Evolutionary conservation across 2,329 filamentous ascomycete species (phyloP).

Genomic region (Cladophialophora chaetospira): DNA sequence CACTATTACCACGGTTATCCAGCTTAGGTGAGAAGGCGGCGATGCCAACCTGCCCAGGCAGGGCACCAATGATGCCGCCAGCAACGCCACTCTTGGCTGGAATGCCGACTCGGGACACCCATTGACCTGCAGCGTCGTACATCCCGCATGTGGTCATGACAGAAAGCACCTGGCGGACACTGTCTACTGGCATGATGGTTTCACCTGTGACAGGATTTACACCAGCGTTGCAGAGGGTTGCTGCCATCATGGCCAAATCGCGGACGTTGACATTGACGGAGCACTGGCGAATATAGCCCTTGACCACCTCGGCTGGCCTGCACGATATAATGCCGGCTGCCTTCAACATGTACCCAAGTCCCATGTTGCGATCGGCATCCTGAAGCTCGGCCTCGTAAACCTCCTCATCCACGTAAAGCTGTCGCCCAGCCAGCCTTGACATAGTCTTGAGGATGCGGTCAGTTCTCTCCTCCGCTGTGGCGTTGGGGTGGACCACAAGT

Average conservation of each 20-base stretch:
- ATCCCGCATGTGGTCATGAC: conserved; percentile 25
- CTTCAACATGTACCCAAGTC: conserved; percentile 23
- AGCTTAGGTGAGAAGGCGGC: conserved; percentile 24
- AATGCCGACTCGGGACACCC: conserved; percentile 23
- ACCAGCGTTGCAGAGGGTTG: conserved; percentile 22
- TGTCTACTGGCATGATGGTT: conserved; percentile 20
- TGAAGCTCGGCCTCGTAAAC: conserved; percentile 23
- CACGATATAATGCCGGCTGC: conserved; percentile 22
- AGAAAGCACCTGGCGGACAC: conserved; percentile 24
- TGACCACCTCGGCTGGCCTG: conserved; percentile 23
- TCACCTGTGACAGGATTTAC: conserved; percentile 22
- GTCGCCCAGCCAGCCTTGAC: conserved; percentile 19
- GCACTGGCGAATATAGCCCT: conserved; percentile 26
- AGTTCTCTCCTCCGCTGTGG: conserved; percentile 20
- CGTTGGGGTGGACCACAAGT: conserved; percentile 20
- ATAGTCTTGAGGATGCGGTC: conserved; percentile 22
- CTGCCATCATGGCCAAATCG: conserved; percentile 24
- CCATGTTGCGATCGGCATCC: conserved; percentile 25
- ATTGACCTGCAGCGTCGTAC: conserved; percentile 21
- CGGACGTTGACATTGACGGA: conserved; percentile 25
- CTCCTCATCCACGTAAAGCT: conserved; percentile 23
- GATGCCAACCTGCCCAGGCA: conserved; percentile 24
- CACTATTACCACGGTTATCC: conserved; percentile 18
- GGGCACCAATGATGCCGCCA: conserved; percentile 20
- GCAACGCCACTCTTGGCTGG: conserved; percentile 24